These are phyloP conservation scores for Kandelia obovata DNA, from an alignment of 345 rosid genomes.

Conservation along the genomic window DNA sequence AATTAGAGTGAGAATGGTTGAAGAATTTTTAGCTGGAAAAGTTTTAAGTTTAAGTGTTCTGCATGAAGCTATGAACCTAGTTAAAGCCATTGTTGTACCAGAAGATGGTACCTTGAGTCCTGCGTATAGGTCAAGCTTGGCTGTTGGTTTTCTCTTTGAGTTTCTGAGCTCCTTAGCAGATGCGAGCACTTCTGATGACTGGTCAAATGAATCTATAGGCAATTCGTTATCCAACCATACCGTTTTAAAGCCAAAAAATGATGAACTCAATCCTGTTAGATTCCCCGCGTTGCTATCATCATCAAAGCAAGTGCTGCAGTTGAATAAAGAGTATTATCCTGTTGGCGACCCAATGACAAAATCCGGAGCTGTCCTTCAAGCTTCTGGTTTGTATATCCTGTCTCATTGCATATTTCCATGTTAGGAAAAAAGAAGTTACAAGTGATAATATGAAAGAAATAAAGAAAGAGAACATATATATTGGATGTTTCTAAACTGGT, in stretches of 20 bases:
- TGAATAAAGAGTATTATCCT: conserved; percentile 50
- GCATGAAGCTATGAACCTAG: conserved; percentile 51
- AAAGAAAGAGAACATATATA: too few species aligned
- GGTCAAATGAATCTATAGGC: conserved; percentile 15
- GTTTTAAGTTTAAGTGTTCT: conserved; percentile 41
- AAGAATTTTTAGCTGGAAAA: conserved; percentile 56
- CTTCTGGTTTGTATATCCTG: conserved; percentile 62
- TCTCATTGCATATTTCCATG: not conserved
- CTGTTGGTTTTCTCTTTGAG: conserved; percentile 66
- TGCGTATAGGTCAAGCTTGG: conserved; percentile 72
- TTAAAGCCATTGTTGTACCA: conserved; percentile 48
- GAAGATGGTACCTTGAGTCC: conserved; percentile 38
- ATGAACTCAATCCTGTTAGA: conserved; percentile 16
- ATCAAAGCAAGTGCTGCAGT: conserved; percentile 55
- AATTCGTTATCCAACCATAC: conserved; percentile 6
- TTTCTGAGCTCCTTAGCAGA: conserved; percentile 49
- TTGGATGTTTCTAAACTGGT: too few species aligned
- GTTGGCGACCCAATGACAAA: conserved; percentile 63
- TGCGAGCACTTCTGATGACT: conserved; percentile 3
- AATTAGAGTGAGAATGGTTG: conserved; percentile 59
- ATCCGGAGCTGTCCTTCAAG: conserved; percentile 67
- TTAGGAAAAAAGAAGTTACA: too few species aligned
- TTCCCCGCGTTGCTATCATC: conserved; percentile 46
- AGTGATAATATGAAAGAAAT: too few species aligned
- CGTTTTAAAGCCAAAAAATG: conserved; percentile 6